Conservation (phyloP, 768 basidiomycete species). For the Xanthoconium purpureum region DNA sequence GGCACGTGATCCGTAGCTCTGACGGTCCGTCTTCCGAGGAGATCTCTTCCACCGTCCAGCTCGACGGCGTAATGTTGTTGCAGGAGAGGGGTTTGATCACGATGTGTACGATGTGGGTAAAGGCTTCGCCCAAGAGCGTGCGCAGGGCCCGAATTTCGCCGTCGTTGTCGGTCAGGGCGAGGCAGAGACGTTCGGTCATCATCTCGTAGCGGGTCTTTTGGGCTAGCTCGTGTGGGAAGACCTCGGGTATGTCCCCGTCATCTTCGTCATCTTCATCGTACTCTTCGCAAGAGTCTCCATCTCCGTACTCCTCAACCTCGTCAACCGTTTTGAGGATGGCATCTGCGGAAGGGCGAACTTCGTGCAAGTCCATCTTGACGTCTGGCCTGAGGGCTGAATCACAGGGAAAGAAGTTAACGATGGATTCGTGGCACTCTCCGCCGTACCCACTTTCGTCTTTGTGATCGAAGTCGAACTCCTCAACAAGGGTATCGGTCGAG, state of each 20-base stretch:
- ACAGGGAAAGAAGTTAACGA: background rate
- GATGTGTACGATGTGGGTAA: conserved; percentile 3
- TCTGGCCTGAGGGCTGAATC: background rate
- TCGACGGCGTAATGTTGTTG: background rate
- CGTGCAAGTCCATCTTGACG: background rate
- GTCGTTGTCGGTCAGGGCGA: conserved; percentile 4
- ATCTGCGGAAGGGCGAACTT: background rate
- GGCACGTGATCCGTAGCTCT: background rate
- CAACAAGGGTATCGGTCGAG: background rate
- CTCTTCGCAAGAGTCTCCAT: background rate
- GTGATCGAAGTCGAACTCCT: background rate
- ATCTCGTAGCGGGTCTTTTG: background rate
- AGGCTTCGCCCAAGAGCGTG: background rate
- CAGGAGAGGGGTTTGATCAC: background rate
- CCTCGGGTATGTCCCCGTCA: background rate
- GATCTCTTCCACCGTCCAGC: background rate
- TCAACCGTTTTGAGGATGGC: background rate
- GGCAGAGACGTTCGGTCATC: background rate
- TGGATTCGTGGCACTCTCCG: too few species aligned
- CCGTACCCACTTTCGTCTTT: background rate
- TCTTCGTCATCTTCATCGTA: background rate
- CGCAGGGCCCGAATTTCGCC: conserved; percentile 1
- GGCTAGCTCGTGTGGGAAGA: background rate
- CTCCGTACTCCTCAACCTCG: background rate
- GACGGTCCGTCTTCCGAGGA: background rate